Conservation (phyloP, 83 land plant genomes). For the Thuja plicata region DNA sequence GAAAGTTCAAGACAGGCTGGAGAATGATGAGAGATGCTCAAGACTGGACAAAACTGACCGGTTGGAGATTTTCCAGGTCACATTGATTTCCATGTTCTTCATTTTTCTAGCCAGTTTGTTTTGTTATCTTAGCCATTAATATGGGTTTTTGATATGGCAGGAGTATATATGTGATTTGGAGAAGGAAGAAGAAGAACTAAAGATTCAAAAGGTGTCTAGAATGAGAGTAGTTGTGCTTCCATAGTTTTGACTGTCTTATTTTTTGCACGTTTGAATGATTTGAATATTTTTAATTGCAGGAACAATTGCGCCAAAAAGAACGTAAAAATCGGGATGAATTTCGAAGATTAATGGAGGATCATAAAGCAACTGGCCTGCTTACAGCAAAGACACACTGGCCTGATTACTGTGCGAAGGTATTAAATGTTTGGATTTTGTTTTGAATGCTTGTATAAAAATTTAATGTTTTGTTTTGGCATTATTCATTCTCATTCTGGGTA, state of each 20-base stretch:
- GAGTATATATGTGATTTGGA: constrained; percentile 91
- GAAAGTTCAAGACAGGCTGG: constrained; percentile 89
- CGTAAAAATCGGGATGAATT: constrained; percentile 97
- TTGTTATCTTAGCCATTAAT: neutral
- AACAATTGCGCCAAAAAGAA: constrained; percentile 81
- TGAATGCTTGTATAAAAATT: neutral
- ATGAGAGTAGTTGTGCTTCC: neutral
- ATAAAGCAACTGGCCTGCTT: constrained; percentile 67
- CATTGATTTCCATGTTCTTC: neutral
- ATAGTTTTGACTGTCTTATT: neutral
- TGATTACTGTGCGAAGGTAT: constrained; percentile 82
- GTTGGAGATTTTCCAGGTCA: constrained; percentile 80
- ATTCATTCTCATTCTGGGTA: neutral
- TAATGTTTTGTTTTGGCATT: neutral
- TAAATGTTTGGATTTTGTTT: constrained; percentile 6
- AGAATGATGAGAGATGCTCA: constrained; percentile 95
- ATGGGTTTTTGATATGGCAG: constrained; percentile 34
- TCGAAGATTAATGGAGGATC: constrained; percentile 84
- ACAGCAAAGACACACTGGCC: constrained; percentile 85
- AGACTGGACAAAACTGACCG: constrained; percentile 95
- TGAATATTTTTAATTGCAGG: constrained; percentile 38
- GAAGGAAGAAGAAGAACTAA: constrained; percentile 91
- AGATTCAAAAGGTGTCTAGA: constrained; percentile 66
- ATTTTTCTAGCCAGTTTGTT: neutral
- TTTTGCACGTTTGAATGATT: neutral